Conservation (phyloP, 768 basidiomycete species). For the Daedaleopsis nitida region DNA sequence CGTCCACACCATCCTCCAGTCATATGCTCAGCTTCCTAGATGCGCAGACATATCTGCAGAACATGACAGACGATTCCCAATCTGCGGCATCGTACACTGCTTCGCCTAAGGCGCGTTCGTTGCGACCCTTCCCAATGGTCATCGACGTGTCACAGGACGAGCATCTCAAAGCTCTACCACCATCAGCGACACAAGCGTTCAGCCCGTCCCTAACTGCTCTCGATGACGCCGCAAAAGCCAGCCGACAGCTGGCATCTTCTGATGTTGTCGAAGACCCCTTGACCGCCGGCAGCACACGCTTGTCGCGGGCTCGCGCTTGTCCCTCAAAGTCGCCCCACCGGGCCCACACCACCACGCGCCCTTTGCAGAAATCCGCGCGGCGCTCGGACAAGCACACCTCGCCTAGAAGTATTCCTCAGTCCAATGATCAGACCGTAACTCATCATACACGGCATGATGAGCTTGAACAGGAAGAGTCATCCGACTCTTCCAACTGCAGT, state of each 20-base stretch:
- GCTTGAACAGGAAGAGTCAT: constrained; percentile 5
- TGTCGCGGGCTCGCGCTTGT: not conserved
- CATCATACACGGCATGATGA: not conserved
- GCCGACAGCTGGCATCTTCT: too few relatives aligned
- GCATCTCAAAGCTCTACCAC: too few relatives aligned
- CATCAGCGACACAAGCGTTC: too few relatives aligned
- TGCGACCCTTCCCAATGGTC: constrained; percentile 18
- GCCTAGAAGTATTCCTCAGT: constrained; percentile 14
- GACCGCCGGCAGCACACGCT: not conserved
- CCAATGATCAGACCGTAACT: not conserved
- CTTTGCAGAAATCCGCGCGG: constrained; percentile 35
- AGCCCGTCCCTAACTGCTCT: too few relatives aligned
- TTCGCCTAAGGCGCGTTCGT: constrained; percentile 1
- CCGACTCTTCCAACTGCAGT: not conserved
- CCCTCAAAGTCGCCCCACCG: constrained; percentile 2
- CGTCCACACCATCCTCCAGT: not conserved
- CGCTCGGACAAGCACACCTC: constrained; percentile 29
- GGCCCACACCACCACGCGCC: constrained; percentile 9
- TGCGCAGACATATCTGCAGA: not conserved
- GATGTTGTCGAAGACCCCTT: constrained; percentile 7
- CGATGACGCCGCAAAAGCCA: too few relatives aligned
- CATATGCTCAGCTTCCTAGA: constrained; percentile 12
- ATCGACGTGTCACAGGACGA: not conserved
- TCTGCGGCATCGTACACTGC: not conserved
- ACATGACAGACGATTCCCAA: not conserved